These are phyloP conservation scores for Dentipellis fragilis DNA, from an alignment of 768 basidiomycete species.

Conservation along the genomic window DNA sequence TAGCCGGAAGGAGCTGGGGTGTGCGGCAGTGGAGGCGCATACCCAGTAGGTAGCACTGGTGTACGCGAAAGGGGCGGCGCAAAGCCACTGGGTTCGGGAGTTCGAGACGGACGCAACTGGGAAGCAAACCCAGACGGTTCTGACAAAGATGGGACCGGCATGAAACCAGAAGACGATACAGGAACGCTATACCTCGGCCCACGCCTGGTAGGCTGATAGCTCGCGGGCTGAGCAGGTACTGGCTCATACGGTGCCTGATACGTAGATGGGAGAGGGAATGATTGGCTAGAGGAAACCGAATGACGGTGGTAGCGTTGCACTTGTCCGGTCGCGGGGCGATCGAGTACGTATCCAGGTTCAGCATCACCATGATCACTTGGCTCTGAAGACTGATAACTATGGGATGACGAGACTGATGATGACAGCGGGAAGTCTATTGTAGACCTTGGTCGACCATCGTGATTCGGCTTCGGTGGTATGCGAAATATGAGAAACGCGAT, in stretches of 20 bases:
- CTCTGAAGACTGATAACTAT: conserved; percentile 26
- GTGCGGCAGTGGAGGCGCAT: conserved; percentile 12
- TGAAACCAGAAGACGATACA: conserved; percentile 57
- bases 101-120: conserved; percentile 2
- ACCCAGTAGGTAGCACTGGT: not conserved
- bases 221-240: conserved; percentile 21
- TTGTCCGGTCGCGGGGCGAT: conserved; percentile 8
- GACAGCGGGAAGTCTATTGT: conserved; percentile 3
- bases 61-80: not conserved
- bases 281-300: conserved; percentile 19
- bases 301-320: conserved; percentile 10
- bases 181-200: conserved; percentile 64
- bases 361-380: conserved; percentile 22
- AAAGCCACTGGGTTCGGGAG: not conserved
- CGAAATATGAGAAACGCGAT: not conserved
- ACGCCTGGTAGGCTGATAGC: conserved; percentile 23
- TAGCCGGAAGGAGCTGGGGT: conserved; percentile 18
- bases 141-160: conserved; percentile 34
- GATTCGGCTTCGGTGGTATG: conserved; percentile 2
- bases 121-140: conserved; percentile 12
- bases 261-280: conserved; percentile 19
- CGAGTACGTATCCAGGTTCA: not conserved
- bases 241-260: conserved; percentile 42
- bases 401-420: conserved; percentile 11
- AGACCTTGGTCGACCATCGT: not conserved